Base-by-base conservation (phyloP, 2,329 filamentous ascomycete genomes). In the Xylaria digitata region DNA sequence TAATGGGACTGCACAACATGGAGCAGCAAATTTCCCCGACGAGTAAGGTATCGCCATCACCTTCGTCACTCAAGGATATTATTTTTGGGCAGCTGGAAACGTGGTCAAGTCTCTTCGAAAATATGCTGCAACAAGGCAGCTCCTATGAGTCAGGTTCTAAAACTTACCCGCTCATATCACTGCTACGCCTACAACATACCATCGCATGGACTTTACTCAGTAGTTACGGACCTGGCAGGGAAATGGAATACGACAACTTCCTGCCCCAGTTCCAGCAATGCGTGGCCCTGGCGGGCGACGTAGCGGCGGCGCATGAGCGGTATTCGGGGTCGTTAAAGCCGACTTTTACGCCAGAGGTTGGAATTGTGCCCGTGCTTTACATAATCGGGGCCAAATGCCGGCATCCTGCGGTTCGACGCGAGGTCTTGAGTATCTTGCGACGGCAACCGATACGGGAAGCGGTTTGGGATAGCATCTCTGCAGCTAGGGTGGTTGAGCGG, bases 351-450 rank as follows among this genome's bases (percentile, higher is more conserved):
- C 77, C 75, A 1, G 77, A 78, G 63, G 61, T 78, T 11, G 77
- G 74, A 21, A 69, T 79, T 34, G 7, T 79, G 57, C 77, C 78
- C 26, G 71, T 75, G 21, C 75, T 80, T 21, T 80, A 75, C 70
- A 75, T 79, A 5, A 74, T 78, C 37, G 78, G 77, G n/a, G 71
- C 59, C 58, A 79, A 80, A 70, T 80, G 78, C 69, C 75, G 79
- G 30, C 67, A 80, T 70, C 76, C 78, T 0, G 46, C 23, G 2
- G 70, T 80, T 45, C 74, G 78, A 42, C 78, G 78, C 42, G 64
- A 76, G 59, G 74, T 68, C 40, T 62, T 80, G 64, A 49, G 59
- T 23, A 70, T 78, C 19, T 61, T 78, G 55, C 70, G 69, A 52
- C 70, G 69, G 43, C 69, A 65, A 34, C 66, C 67, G 37, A 69